Base-by-base conservation (phyloP, 306 rosid species). In the Malus sieversii region DNA sequence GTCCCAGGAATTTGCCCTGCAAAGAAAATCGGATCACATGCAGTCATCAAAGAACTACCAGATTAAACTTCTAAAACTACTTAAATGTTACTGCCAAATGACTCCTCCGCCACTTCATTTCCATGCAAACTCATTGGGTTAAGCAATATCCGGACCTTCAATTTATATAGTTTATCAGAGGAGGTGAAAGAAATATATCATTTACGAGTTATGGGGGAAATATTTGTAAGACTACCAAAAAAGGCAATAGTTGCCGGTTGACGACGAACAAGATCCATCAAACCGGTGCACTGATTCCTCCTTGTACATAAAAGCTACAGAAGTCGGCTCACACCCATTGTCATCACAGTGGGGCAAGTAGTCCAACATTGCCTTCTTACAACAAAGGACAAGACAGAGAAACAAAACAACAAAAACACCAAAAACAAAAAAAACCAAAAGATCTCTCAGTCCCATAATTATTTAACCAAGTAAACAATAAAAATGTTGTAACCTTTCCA, bases 321-420 rank as follows among this genome's bases (percentile, higher is more conserved):
- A 89, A 70, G 96, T 90, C 99, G 83, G 99, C 97, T 90, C 99
- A 95, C 96, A 86, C 92, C 97, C 97, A 89, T 92, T 90, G 96
- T 90, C 97, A 92, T 95, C 98, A 90, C 96, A 95, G 89, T 91
- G 97, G 98, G 98, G 95, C 97, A 86, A 95, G 96, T 92, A 87
- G 93, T 92, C 96, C 97, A 87, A 92, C 96, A 92, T 95, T 92
- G 97, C 92, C 99, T 89, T 95, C 99, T 95, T 83, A 89, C 92
- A 91, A 84, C 89, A 92, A 84, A 88, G 79, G 87, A 95, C 90
- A 88, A 82, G 89, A 95, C 97, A 95, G 78, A 91, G 93, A 95
- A 95, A 92, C 95, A 95, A 92, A 95, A 89, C 85, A 85, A 77
- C 75, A 83, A 88, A 92, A 95, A 95, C 97, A 92, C 96, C 88